Evolutionary conservation across 208 protist genomes (phyloP), one percentile per base, ranked within the genome.

Genomic region (Trypanosoma congolense): DNA sequence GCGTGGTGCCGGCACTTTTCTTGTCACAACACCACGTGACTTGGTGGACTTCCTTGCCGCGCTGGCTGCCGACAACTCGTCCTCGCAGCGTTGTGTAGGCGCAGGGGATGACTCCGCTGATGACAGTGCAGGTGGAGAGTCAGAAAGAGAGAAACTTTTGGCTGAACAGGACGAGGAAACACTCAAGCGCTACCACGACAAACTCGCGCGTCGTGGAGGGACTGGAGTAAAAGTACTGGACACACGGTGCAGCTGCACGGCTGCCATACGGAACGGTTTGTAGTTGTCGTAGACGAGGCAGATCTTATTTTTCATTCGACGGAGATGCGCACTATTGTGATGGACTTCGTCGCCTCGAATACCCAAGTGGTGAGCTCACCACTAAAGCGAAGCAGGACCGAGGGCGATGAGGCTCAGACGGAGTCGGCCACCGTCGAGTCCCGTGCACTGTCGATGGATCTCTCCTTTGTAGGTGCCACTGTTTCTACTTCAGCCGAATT

Each of bases 201-300:
- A 64, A 28, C 42, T 14, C 16, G 48, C 22, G 3, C 9, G n/a
- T 38, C 40, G 40, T 18, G 53, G 38, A 1, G 28, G 43, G 30
- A 16, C 16, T 26, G 26, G 43, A 2, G 40, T 12, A 21, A 3
- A 22, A 41, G 51, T 14, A 47, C 46, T 5, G 45, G 53, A 14
- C 19, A 51, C 25, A 48, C 30, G 8, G 55, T 61, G 1, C 48
- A 45, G 19, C 29, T 72, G 40, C 48, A 42, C 1, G 65, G 49
- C 12, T 56, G 42, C 21, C 46, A 69, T 22, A 52, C 2, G 2
- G 55, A 75, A 16, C 81, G 69, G 24, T 94, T 96, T 49, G 30
- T 80, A 1, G 50, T 96, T 14, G 77, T 93, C 21, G 70, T 93
- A 10, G 90, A 96, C 57, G 90, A 96, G 66, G 87, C 85, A 8